Base-by-base conservation (phyloP, 208 protist species). In the Acanthamoeba triangularis region DNA sequence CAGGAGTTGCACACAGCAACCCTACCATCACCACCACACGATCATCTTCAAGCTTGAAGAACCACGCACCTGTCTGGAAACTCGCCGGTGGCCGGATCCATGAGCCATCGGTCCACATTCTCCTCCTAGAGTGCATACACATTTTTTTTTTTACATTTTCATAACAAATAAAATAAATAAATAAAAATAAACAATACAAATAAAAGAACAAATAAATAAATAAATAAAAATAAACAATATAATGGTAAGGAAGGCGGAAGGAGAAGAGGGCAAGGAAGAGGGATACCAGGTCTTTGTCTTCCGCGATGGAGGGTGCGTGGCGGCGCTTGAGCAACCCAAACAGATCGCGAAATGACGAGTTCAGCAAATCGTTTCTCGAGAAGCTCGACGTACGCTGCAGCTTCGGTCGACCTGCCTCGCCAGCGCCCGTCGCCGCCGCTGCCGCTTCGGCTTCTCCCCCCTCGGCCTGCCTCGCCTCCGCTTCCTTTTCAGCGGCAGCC, bases 321-420 rank as follows among this genome's bases (percentile, higher is more conserved):
- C 69, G 30, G 47, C 30, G 47, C 41, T 61, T 18, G 28, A 90
- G 82, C 82, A 90, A 23, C 14, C 82, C 82, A 61, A 90, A 90
- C 20, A 90, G 41, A 33, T 90, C 82, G 8, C n/a, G 30, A 33
- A 47, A 90, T 20, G 82, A 90, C n/a, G 52, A 67, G 49, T 54
- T 90, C 35, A 61, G 18, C 82, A 90, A 61, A 61, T 90, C 82
- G 28, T 90, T 90, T 28, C 41, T 63, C 6, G 82, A 90, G 30
- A 90, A 90, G 82, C 82, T 90, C 23, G 56, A 3, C 20, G 52
- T 7, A 10, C 82, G 35, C 41, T 90, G 30, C 47, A 90, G 82
- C 82, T 5, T 54, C 28, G 52, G n/a, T 11, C n/a, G 82, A 25
- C 14, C 33, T 25, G 20, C 82, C 82, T 90, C 30, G 82, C 13